Conservation (phyloP, 345 rosid species). For the Chamaenerion angustifolium region DNA sequence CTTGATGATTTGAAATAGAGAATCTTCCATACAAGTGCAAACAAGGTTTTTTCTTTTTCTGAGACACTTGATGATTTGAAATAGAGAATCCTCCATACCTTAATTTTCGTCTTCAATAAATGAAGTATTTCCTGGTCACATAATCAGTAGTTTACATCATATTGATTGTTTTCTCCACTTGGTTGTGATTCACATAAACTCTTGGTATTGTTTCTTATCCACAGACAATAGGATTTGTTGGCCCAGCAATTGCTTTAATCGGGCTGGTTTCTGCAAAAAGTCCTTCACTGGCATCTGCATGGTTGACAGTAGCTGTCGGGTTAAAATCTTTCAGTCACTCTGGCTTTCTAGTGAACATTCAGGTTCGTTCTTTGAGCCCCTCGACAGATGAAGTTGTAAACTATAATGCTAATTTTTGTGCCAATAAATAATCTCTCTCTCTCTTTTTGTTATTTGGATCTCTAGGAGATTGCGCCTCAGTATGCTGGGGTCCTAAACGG, state of each 20-base stretch:
- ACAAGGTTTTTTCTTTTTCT: too few species aligned
- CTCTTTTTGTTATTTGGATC: slow-evolving; percentile 10
- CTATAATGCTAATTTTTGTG: background rate
- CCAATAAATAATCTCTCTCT: slow-evolving; percentile 16
- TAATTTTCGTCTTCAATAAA: too few species aligned
- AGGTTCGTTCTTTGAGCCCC: slow-evolving; percentile 32
- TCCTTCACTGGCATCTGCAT: slow-evolving; percentile 67
- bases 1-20: too few species aligned
- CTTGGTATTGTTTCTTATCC: slow-evolving; percentile 3
- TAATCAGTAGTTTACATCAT: too few species aligned
- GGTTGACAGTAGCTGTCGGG: slow-evolving; percentile 90
- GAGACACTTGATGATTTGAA: too few species aligned
- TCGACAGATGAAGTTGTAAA: background rate
- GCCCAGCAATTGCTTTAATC: slow-evolving; percentile 68
- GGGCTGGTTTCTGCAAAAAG: slow-evolving; percentile 66
- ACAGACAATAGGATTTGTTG: slow-evolving; percentile 84
- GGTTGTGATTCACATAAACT: background rate
- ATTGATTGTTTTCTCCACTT: too few species aligned
- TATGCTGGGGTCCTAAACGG: slow-evolving; percentile 92
- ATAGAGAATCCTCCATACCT: too few species aligned
- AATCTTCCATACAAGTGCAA: too few species aligned
- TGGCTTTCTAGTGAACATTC: slow-evolving; percentile 91
- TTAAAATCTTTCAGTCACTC: slow-evolving; percentile 89
- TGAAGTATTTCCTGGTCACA: too few species aligned
- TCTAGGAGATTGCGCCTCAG: slow-evolving; percentile 82